Conservation (phyloP, 2,329 filamentous ascomycete species). For the Trichoderma sp. region DNA sequence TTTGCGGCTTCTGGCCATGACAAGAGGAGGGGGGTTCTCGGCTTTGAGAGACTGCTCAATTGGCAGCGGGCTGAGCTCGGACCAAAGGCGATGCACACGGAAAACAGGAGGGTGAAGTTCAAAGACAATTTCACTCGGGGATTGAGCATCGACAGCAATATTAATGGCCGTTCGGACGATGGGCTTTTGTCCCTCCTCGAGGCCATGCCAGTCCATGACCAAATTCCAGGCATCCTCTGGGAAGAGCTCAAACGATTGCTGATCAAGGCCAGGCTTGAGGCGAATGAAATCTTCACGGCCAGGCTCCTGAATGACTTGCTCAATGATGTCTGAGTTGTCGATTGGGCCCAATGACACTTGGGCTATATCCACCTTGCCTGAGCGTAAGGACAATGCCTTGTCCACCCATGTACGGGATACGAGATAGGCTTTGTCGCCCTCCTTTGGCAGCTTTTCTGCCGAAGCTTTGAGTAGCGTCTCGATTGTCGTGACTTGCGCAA, state of each 20-base stretch:
- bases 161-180: constrained; percentile 78
- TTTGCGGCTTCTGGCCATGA: constrained; percentile 67
- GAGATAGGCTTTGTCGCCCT: constrained; percentile 72
- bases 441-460: constrained; percentile 53
- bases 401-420: constrained; percentile 78
- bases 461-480: constrained; percentile 56
- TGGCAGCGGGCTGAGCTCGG: constrained; percentile 53
- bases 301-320: constrained; percentile 54
- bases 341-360: constrained; percentile 69
- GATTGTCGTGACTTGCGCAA: constrained; percentile 70
- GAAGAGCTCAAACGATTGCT: constrained; percentile 73
- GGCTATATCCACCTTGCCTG: constrained; percentile 57
- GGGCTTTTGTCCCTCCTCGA: constrained; percentile 64
- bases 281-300: constrained; percentile 62
- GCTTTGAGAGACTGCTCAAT: constrained; percentile 59
- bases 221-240: constrained; percentile 78
- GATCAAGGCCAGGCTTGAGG: constrained; percentile 64
- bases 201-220: constrained; percentile 77
- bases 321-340: constrained; percentile 80
- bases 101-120: constrained; percentile 85
- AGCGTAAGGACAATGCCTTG: constrained; percentile 64
- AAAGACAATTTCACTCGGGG: constrained; percentile 66
- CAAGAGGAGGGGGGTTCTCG: constrained; percentile 57
- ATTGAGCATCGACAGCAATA: constrained; percentile 57
- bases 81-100: constrained; percentile 75